Conservation (phyloP, 2,329 filamentous ascomycete genomes). For the Chrysosporium keratinophilum region DNA sequence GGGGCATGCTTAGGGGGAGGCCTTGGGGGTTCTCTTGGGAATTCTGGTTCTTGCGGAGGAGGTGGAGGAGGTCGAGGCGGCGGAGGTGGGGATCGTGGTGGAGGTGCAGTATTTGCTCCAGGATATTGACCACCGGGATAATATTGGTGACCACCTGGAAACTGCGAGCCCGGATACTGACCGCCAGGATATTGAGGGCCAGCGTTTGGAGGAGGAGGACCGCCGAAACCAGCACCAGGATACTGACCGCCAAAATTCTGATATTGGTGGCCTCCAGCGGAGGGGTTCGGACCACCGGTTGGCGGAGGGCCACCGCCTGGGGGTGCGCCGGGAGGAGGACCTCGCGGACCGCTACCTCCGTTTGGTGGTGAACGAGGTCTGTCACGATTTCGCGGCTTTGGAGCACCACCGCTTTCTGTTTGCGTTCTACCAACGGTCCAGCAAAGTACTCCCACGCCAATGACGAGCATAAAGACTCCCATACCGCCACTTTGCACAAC, state of each 20-base stretch:
- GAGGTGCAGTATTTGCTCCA: constrained; percentile 1
- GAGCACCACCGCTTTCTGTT: constrained; percentile 33
- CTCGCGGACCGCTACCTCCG: constrained; percentile 24
- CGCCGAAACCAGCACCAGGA: constrained; percentile 19
- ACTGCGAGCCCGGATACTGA: constrained; percentile 12
- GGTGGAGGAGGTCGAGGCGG: constrained; percentile 8
- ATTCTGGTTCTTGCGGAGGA: constrained; percentile 3
- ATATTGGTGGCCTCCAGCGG: constrained; percentile 19
- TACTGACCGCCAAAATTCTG: constrained; percentile 25
- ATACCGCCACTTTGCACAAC: constrained; percentile 62
- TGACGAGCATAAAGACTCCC: constrained; percentile 60
- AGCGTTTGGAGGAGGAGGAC: constrained; percentile 23
- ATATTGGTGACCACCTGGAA: constrained; percentile 14
- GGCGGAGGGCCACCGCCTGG: constrained; percentile 19
- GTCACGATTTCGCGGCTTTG: constrained; percentile 13
- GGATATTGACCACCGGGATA: constrained; percentile 5
- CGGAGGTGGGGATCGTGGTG: constrained; percentile 10
- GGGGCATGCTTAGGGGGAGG: constrained; percentile 9
- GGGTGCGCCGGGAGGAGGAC: constrained; percentile 20
- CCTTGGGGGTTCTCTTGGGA: constrained; percentile 3
- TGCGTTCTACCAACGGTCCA: constrained; percentile 66
- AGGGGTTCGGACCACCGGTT: constrained; percentile 19
- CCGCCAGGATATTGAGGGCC: constrained; percentile 28
- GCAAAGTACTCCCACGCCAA: constrained; percentile 63
- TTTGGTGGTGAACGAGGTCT: constrained; percentile 19